These are phyloP conservation scores for Picochlorum costavermella DNA, from an alignment of 139 green algal genomes.

Conservation along the genomic window DNA sequence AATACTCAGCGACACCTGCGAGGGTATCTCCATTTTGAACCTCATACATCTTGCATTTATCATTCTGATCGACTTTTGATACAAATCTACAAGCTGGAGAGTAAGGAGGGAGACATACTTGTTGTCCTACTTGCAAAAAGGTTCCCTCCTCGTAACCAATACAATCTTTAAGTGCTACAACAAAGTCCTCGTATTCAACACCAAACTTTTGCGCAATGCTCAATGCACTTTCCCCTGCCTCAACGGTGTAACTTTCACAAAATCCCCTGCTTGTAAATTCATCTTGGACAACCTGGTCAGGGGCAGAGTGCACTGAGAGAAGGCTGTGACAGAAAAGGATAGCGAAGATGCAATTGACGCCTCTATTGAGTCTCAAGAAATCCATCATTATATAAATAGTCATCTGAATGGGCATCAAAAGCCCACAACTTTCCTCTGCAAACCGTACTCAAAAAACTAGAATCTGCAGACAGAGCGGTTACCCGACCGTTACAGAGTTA, in stretches of 20 bases:
- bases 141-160: constrained; percentile 9
- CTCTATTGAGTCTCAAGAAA: too few species aligned
- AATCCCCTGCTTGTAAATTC: background rate
- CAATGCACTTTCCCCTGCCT: constrained; percentile 1
- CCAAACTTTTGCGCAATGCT: constrained; percentile 13
- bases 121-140: constrained; percentile 4
- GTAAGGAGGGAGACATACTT: constrained; percentile 13
- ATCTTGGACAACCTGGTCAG: background rate
- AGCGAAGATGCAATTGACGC: too few species aligned
- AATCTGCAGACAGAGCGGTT: too few species aligned
- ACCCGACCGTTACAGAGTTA: too few species aligned
- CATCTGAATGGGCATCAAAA: too few species aligned
- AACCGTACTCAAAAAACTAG: too few species aligned
- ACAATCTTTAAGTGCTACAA: constrained; percentile 4
- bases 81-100: constrained; percentile 6
- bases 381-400: too few species aligned
- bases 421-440: too few species aligned
- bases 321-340: too few species aligned
- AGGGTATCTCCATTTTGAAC: constrained; percentile 9
- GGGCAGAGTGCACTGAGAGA: too few species aligned
- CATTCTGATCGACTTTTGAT: background rate
- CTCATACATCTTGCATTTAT: constrained; percentile 12
- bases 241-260: background rate
- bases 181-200: constrained; percentile 11
- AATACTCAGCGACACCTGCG: background rate